phyloP scores from a whole-genome alignment of 2,329 filamentous ascomycete genomes.

The Alternaria hordeiaustralica region DNA sequence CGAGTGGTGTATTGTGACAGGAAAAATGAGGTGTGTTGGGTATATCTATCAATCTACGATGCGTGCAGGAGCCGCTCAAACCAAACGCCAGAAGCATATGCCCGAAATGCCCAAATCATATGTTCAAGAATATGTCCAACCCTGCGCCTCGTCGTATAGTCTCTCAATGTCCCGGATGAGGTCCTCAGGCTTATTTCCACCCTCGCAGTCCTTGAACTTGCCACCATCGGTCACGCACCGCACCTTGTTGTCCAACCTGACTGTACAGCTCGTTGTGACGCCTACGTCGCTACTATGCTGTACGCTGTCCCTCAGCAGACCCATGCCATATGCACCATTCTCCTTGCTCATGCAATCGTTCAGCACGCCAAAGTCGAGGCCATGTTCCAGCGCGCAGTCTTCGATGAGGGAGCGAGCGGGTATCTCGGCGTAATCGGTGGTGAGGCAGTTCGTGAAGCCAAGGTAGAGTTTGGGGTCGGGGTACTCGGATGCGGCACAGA shows the following conservation, averaged over 20 bases:
- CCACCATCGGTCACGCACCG: slow-evolving; percentile 85
- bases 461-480: slow-evolving; percentile 86
- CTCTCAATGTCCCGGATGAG: slow-evolving; percentile 79
- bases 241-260: slow-evolving; percentile 74
- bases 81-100: not conserved
- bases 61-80: not conserved
- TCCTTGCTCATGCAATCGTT: slow-evolving; percentile 83
- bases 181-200: slow-evolving; percentile 70
- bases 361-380: slow-evolving; percentile 79
- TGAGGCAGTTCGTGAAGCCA: slow-evolving; percentile 91
- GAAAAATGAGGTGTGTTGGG: not conserved
- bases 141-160: slow-evolving; percentile 57
- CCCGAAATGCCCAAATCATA: not conserved
- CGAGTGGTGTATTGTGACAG: not conserved
- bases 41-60: slow-evolving; percentile 10
- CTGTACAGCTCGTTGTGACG: slow-evolving; percentile 57
- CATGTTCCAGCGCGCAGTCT: slow-evolving; percentile 89
- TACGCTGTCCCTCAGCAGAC: slow-evolving; percentile 72
- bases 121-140: slow-evolving; percentile 32
- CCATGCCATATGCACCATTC: slow-evolving; percentile 73
- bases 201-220: slow-evolving; percentile 79
- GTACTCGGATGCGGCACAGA: slow-evolving; percentile 85
- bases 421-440: slow-evolving; percentile 76
- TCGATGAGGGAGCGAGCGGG: slow-evolving; percentile 79
- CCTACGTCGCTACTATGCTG: slow-evolving; percentile 61